These are phyloP conservation scores for Trametes versicolor DNA, from an alignment of 1,284 basidiomycete genomes.

Conservation along the genomic window DNA sequence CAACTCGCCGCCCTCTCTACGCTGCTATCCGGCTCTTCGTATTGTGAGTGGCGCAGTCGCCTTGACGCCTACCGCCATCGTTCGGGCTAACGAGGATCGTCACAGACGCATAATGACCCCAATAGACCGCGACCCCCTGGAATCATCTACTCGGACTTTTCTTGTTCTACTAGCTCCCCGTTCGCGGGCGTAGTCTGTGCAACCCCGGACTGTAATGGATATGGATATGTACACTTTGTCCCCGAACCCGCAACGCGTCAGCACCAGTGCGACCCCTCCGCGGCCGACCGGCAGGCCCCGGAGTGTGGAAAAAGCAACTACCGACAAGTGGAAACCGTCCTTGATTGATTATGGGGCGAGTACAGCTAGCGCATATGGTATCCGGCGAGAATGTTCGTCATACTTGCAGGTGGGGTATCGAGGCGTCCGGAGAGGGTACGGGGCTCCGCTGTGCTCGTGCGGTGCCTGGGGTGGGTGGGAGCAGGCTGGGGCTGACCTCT, in stretches of 20 bases:
- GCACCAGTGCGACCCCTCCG: conserved; percentile 11
- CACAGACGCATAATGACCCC: conserved; percentile 47
- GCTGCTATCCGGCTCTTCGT: conserved; percentile 76
- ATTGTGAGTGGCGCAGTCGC: conserved; percentile 58
- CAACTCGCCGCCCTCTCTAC: conserved; percentile 78
- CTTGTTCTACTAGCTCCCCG: conserved; percentile 22
- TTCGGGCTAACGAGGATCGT: not conserved
- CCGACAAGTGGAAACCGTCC: conserved; percentile 4
- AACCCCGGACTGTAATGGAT: conserved; percentile 16
- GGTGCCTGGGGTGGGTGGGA: conserved; percentile 32
- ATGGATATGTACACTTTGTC: conserved; percentile 20
- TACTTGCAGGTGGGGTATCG: conserved; percentile 54
- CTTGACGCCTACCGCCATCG: not conserved
- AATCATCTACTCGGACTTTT: conserved; percentile 21
- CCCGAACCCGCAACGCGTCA: conserved; percentile 13
- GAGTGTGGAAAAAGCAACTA: conserved; percentile 2
- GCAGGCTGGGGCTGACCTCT: conserved; percentile 42
- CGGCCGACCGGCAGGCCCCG: conserved; percentile 13
- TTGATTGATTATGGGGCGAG: conserved; percentile 22
- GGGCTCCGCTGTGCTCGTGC: conserved; percentile 15
- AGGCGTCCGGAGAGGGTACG: conserved; percentile 25
- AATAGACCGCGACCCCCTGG: not conserved
- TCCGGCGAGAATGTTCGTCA: conserved; percentile 37
- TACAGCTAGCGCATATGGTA: conserved; percentile 28
- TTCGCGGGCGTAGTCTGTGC: conserved; percentile 16